Percentiles rank a stretch among this genome's conserved stretches.
phyloP scores from a whole-genome alignment of 2,329 filamentous ascomycete species.

The Diaporthe ampelina region DNA sequence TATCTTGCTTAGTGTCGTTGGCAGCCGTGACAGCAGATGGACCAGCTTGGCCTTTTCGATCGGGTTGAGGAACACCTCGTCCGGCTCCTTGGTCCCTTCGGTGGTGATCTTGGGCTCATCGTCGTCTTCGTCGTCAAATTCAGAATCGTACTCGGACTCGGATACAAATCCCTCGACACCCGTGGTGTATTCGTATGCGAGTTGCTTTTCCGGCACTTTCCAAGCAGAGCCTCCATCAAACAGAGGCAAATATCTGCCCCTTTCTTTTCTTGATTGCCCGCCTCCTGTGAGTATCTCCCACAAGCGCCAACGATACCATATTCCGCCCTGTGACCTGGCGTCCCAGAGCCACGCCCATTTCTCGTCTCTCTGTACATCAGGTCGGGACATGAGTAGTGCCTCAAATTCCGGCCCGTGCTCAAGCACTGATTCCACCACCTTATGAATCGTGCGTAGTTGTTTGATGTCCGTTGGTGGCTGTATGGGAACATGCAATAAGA shows the following conservation, averaged over 20 bases:
- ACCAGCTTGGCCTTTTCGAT: slow-evolving; percentile 87
- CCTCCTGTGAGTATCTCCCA: slow-evolving; percentile 87
- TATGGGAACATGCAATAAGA: slow-evolving; percentile 77
- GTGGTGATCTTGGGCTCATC: slow-evolving; percentile 65
- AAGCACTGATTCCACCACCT: slow-evolving; percentile 84
- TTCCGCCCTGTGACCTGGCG: slow-evolving; percentile 80
- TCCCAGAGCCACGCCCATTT: slow-evolving; percentile 97
- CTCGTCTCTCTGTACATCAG: slow-evolving; percentile 86
- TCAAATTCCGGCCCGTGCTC: slow-evolving; percentile 90
- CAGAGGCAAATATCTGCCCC: slow-evolving; percentile 71
- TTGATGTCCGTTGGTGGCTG: slow-evolving; percentile 82
- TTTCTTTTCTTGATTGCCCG: slow-evolving; percentile 56
- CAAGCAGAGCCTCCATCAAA: slow-evolving; percentile 85
- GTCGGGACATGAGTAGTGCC: slow-evolving; percentile 88
- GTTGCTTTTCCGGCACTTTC: slow-evolving; percentile 78
- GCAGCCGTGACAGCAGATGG: slow-evolving; percentile 86
- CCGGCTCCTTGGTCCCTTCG: slow-evolving; percentile 56
- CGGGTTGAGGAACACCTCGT: slow-evolving; percentile 81
- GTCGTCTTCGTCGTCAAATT: slow-evolving; percentile 82
- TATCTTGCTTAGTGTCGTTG: slow-evolving; percentile 79
- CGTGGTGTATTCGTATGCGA: slow-evolving; percentile 87
- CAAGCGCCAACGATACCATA: slow-evolving; percentile 94
- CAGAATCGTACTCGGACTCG: slow-evolving; percentile 88
- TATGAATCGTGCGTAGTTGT: slow-evolving; percentile 87
- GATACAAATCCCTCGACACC: slow-evolving; percentile 83